Evolutionary conservation across 129 eudicot species (phyloP).

Genomic region (Daucus carota): DNA sequence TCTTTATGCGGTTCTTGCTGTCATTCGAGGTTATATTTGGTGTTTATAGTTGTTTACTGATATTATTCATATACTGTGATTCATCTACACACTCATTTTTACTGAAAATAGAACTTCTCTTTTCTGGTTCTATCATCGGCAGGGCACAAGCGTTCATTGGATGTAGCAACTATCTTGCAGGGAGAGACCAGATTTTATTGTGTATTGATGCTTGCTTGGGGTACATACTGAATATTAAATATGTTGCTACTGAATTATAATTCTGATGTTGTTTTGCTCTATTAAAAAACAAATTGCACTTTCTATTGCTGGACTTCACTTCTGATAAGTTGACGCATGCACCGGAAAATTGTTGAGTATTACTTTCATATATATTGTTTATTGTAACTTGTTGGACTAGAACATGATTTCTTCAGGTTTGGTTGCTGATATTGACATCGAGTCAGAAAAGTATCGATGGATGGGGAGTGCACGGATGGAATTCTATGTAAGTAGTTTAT

Average conservation of each 20-base stretch:
- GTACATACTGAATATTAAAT: conserved; percentile 29
- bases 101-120: not conserved
- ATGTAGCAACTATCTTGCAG: conserved; percentile 81
- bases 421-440: conserved; percentile 87
- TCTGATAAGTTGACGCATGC: not conserved
- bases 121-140: conserved; percentile 15
- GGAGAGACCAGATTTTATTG: conserved; percentile 66
- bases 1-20: conserved; percentile 55
- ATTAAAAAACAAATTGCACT: not conserved
- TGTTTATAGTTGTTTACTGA: not conserved
- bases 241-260: not conserved
- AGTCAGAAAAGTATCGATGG: conserved; percentile 93
- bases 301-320: not conserved
- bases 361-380: not conserved
- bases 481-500: conserved; percentile 48
- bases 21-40: conserved; percentile 52
- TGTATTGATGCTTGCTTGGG: conserved; percentile 96
- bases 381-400: not conserved
- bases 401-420: conserved; percentile 43
- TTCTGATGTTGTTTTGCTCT: not conserved
- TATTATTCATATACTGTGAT: not conserved
- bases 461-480: conserved; percentile 89
- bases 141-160: conserved; percentile 80
- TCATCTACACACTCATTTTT: not conserved
- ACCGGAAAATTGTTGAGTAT: not conserved